Evolutionary conservation across 768 basidiomycete species (phyloP).

Genomic region (Boletus rufocinnamomeus): DNA sequence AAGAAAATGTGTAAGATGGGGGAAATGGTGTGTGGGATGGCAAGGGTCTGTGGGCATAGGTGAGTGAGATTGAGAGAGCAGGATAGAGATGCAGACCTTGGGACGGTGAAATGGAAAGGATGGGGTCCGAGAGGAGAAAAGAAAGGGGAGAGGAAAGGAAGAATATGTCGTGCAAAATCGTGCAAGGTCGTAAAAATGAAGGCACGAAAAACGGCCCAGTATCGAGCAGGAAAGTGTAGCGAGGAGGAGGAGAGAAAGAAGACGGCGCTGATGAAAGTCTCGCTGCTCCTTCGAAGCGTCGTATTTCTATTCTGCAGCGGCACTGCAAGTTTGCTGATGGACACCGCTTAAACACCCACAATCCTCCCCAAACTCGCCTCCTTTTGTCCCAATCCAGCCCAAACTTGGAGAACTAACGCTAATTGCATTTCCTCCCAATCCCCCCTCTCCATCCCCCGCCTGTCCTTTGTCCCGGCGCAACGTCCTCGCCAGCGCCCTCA

Average conservation of each 20-base stretch:
- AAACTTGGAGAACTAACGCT: slow-evolving; percentile 3
- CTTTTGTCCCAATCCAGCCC: slow-evolving; percentile 23
- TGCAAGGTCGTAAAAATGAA: slow-evolving; percentile 62
- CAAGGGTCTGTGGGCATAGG: slow-evolving; percentile 15
- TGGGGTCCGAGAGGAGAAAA: slow-evolving; percentile 34
- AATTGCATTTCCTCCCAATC: slow-evolving; percentile 7
- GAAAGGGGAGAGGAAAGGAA: slow-evolving; percentile 41
- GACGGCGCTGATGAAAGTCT: slow-evolving; percentile 38
- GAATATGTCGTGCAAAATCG: slow-evolving; percentile 68
- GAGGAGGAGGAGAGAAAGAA: slow-evolving; percentile 30
- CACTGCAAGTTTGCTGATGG: slow-evolving; percentile 31
- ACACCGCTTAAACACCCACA: slow-evolving; percentile 12
- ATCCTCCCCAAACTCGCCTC: slow-evolving; percentile 1
- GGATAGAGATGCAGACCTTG: slow-evolving; percentile 31
- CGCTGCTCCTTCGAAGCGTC: slow-evolving; percentile 32
- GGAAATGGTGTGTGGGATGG: slow-evolving; percentile 27
- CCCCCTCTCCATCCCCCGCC: neutral
- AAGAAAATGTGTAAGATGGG: slow-evolving; percentile 29
- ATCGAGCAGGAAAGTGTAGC: slow-evolving; percentile 27
- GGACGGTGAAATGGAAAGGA: slow-evolving; percentile 31
- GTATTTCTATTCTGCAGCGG: slow-evolving; percentile 37
- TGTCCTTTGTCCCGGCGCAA: neutral
- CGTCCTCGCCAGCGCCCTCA: neutral
- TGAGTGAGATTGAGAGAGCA: slow-evolving; percentile 25
- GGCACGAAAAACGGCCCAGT: slow-evolving; percentile 31